Evolutionary conservation across 2,329 filamentous ascomycete genomes (phyloP).

Genomic region (Colletotrichum tabaci): DNA sequence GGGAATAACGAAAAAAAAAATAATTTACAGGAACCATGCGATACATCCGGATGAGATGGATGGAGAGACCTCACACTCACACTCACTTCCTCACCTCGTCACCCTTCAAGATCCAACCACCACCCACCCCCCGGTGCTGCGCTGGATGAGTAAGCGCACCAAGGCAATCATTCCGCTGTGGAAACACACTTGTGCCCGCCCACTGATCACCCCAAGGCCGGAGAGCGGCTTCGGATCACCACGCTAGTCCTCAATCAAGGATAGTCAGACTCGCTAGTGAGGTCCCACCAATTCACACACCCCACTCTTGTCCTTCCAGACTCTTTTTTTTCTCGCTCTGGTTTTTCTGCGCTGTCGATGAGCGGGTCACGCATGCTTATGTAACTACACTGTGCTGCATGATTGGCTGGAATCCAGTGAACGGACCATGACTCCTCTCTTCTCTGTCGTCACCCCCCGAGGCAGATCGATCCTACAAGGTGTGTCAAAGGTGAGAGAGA

Average conservation of each 20-base stretch:
- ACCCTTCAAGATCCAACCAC: background rate
- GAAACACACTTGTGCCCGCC: slow-evolving; percentile 2
- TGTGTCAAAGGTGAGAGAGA: background rate
- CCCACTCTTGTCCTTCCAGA: slow-evolving; percentile 32
- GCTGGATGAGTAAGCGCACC: slow-evolving; percentile 5
- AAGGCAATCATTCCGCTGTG: slow-evolving; percentile 1
- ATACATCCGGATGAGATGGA: too few relatives aligned
- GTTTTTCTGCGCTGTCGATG: slow-evolving; percentile 8
- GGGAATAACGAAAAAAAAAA: too few relatives aligned
- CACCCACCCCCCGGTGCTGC: background rate
- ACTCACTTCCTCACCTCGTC: background rate
- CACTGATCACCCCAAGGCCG: slow-evolving; percentile 14
- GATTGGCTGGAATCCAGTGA: background rate
- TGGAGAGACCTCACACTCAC: background rate
- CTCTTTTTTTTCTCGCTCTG: background rate
- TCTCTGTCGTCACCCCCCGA: slow-evolving; percentile 12
- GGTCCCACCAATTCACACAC: background rate
- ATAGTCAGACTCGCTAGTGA: background rate
- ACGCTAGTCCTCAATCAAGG: slow-evolving; percentile 1
- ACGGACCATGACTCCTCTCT: background rate
- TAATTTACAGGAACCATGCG: background rate
- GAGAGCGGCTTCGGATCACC: slow-evolving; percentile 20
- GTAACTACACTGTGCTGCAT: background rate
- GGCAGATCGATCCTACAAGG: background rate
- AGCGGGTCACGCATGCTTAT: background rate